Percentiles rank a stretch among this genome's conserved stretches.
Evolutionary conservation across 352 stramenopile genomes (phyloP).

Genomic region (Aphanomyces invadans): DNA sequence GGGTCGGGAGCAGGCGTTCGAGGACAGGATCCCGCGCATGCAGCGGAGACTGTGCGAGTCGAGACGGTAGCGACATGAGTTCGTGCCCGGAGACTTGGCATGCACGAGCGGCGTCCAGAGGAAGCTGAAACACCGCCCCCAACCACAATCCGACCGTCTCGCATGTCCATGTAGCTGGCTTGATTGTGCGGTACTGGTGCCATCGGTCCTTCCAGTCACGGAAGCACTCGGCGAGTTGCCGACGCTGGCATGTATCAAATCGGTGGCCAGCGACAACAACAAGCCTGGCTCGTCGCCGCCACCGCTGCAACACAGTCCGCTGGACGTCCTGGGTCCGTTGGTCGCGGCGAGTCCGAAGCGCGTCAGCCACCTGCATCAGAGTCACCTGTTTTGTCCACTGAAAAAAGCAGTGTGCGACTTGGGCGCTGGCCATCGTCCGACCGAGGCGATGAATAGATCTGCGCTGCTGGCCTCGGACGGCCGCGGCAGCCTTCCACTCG

Average conservation of each 20-base stretch:
- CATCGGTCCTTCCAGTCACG: background rate
- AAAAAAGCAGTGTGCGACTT: background rate
- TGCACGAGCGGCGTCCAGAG: background rate
- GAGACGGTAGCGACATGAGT: background rate
- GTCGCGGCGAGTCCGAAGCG: background rate
- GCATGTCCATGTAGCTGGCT: conserved; percentile 5
- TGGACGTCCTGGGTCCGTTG: background rate
- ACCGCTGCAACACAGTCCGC: background rate
- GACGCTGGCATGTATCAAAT: background rate
- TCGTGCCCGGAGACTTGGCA: conserved; percentile 6
- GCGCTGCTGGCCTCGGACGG: background rate
- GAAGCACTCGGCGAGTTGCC: background rate
- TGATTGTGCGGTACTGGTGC: background rate
- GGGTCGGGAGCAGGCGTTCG: background rate
- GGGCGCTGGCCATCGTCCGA: background rate
- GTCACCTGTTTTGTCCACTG: background rate
- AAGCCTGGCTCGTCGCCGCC: background rate
- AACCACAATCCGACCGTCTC: conserved; percentile 15
- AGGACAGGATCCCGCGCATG: background rate
- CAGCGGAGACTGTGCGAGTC: too few relatives aligned
- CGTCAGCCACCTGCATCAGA: background rate
- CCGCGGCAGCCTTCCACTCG: background rate
- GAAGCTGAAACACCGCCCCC: conserved; percentile 5
- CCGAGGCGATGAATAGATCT: background rate
- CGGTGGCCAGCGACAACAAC: background rate